phyloP scores from a whole-genome alignment of 1,284 basidiomycete genomes.

The Cutaneotrichosporon sp. region DNA sequence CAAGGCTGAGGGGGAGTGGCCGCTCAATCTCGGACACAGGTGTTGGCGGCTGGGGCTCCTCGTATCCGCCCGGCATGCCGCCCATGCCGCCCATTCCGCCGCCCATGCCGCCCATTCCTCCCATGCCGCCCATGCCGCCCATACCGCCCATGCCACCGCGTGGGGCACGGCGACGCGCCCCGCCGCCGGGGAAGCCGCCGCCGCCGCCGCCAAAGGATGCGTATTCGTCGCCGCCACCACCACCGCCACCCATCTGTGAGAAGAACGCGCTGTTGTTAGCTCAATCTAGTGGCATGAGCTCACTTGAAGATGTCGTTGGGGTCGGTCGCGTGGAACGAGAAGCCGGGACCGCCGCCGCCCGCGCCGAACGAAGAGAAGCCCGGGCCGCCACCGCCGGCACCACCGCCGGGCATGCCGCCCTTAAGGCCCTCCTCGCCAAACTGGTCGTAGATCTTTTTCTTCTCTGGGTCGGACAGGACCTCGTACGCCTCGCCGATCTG shows the following conservation, averaged over 20 bases:
- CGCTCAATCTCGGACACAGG: slow-evolving; percentile 68
- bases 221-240: slow-evolving; percentile 44
- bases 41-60: slow-evolving; percentile 48
- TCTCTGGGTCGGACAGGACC: slow-evolving; percentile 85
- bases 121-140: slow-evolving; percentile 57
- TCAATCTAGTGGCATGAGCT: slow-evolving; percentile 40
- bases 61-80: slow-evolving; percentile 53
- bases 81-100: slow-evolving; percentile 52
- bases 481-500: slow-evolving; percentile 95
- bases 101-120: slow-evolving; percentile 52
- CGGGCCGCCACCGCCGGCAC: slow-evolving; percentile 53
- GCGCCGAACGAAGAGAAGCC: slow-evolving; percentile 57
- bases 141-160: slow-evolving; percentile 32
- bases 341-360: slow-evolving; percentile 50
- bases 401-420: slow-evolving; percentile 51
- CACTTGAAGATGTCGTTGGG: slow-evolving; percentile 90
- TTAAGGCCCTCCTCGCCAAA: slow-evolving; percentile 96
- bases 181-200: slow-evolving; percentile 21
- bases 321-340: slow-evolving; percentile 72
- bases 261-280: slow-evolving; percentile 65
- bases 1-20: slow-evolving; percentile 80
- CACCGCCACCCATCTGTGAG: slow-evolving; percentile 44
- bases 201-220: slow-evolving; percentile 37
- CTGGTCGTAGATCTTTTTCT: slow-evolving; percentile 89
- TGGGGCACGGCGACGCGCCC: slow-evolving; percentile 32